phyloP scores from a whole-genome alignment of 108 stramenopile genomes.

The Parmales sp. region DNA sequence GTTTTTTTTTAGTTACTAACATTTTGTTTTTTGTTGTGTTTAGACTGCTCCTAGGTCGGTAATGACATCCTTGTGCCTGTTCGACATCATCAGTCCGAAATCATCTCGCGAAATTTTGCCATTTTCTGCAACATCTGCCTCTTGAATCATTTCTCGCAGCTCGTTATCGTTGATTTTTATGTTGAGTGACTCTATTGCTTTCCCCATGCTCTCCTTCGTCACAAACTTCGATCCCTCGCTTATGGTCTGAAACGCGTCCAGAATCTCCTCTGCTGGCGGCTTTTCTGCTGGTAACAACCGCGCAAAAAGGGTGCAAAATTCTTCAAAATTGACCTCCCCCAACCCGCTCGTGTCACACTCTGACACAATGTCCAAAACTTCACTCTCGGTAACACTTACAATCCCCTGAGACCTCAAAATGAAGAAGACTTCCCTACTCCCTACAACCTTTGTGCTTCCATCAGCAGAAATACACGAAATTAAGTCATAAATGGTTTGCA shows the following conservation, averaged over 20 bases:
- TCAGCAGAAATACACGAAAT: too few relatives aligned
- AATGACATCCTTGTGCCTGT: not conserved
- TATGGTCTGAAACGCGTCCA: not conserved
- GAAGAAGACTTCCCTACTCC: too few relatives aligned
- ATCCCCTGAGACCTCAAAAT: not conserved
- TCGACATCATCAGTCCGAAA: not conserved
- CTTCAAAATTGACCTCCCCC: not conserved
- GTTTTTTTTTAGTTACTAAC: not conserved
- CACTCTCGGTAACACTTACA: not conserved
- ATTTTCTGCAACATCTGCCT: not conserved
- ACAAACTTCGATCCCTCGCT: not conserved
- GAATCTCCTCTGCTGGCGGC: not conserved
- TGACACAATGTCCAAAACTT: not conserved
- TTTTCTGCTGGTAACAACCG: not conserved
- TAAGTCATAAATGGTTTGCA: too few relatives aligned
- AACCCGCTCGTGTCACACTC: slow-evolving; percentile 1
- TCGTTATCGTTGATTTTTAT: not conserved
- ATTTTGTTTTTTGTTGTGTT: not conserved
- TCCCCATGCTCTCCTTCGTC: not conserved
- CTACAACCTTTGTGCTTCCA: too few relatives aligned
- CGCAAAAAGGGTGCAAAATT: not conserved
- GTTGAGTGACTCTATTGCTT: not conserved
- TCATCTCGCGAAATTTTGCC: not conserved
- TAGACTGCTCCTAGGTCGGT: not conserved
- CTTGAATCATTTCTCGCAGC: not conserved